A percentile compares a stretch with the other conserved stretches of the same genome.
Evolutionary conservation across 148 eudicot species (phyloP).

Genomic region (Rhododendron vialii): DNA sequence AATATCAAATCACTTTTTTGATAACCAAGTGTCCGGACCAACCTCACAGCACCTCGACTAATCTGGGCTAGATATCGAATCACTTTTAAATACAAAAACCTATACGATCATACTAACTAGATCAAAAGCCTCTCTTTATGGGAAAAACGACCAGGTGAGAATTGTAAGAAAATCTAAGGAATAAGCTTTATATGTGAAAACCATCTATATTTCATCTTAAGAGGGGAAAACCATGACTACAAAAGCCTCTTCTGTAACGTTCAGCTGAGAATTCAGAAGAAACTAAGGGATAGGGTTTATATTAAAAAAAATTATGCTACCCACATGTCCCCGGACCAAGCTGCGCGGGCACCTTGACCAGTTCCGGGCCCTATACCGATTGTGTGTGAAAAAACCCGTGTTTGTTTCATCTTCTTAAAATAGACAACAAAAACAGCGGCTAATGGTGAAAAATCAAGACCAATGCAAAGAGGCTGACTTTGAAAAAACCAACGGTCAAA

Average conservation of each 20-base stretch:
- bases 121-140: neutral
- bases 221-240: conserved; percentile 17
- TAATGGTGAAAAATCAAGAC: conserved; percentile 13
- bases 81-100: conserved; percentile 8
- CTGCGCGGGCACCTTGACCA: neutral
- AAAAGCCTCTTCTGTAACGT: neutral
- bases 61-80: neutral
- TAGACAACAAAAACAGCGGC: neutral
- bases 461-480: conserved; percentile 3
- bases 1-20: neutral
- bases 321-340: too few relatives aligned
- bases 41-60: neutral
- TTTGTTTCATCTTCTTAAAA: neutral
- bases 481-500: conserved; percentile 18
- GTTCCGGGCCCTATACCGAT: neutral
- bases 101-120: conserved; percentile 15
- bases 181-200: conserved; percentile 12
- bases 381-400: neutral
- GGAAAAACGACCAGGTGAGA: conserved; percentile 3
- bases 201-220: conserved; percentile 19
- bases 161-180: conserved; percentile 5
- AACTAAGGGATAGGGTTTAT: neutral
- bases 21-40: neutral
- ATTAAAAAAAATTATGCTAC: too few relatives aligned
- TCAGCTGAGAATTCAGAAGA: neutral